A percentile compares a stretch with the other conserved stretches of the same genome.
These are phyloP conservation scores for Escallonia herrerae DNA, from an alignment of 129 eudicot species.

Conservation along the genomic window DNA sequence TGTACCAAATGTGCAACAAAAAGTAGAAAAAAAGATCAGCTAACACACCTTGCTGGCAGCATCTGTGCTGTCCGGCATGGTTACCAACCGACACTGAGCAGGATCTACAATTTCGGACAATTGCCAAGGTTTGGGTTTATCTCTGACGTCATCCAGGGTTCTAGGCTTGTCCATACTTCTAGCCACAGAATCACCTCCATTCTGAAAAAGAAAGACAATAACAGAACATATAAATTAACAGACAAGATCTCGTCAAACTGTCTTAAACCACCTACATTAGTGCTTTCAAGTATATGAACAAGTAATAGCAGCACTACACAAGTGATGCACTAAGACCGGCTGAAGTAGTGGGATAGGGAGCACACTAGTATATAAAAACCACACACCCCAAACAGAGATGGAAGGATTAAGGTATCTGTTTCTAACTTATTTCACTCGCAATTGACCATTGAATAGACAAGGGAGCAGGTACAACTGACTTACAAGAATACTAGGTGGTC, in stretches of 20 bases:
- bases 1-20: conserved; percentile 1
- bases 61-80: conserved; percentile 73
- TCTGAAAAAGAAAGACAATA: conserved; percentile 22
- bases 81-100: conserved; percentile 59
- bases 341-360: too few species aligned
- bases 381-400: too few species aligned
- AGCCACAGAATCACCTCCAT: conserved; percentile 54
- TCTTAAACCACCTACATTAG: too few species aligned
- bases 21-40: not conserved
- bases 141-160: conserved; percentile 47
- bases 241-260: too few species aligned
- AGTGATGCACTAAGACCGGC: too few species aligned
- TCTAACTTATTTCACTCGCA: too few species aligned
- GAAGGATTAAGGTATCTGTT: too few species aligned
- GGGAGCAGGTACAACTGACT: conserved; percentile 11
- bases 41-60: conserved; percentile 49
- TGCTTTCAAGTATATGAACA: too few species aligned
- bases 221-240: too few species aligned
- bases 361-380: too few species aligned
- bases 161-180: conserved; percentile 60
- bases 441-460: not conserved
- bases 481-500: conserved; percentile 62
- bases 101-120: conserved; percentile 70
- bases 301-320: too few species aligned
- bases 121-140: conserved; percentile 66